phyloP scores from a whole-genome alignment of 2,329 filamentous ascomycete species.

The Paecilomyces formosus region DNA sequence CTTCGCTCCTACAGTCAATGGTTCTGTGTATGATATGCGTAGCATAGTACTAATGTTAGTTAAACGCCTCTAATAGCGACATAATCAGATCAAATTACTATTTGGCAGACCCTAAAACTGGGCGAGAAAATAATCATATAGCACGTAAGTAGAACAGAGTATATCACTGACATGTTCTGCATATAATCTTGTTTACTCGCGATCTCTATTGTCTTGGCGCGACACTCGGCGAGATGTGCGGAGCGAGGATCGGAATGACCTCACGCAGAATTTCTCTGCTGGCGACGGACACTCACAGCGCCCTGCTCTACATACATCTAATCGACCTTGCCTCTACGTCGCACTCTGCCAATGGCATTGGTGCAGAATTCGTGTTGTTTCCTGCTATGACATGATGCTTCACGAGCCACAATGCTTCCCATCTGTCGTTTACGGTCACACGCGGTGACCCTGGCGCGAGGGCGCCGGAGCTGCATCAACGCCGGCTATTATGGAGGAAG shows the following conservation, averaged over 20 bases:
- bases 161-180: no score
- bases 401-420: slow-evolving; percentile 17
- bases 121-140: no score
- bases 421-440: slow-evolving; percentile 20
- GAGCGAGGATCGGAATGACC: neutral
- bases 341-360: neutral
- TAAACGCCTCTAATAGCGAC: neutral
- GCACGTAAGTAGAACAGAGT: no score
- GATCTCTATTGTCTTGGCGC: no score
- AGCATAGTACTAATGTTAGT: neutral
- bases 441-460: slow-evolving; percentile 11
- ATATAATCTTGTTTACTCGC: no score
- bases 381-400: slow-evolving; percentile 13
- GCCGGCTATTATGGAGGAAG: slow-evolving; percentile 3
- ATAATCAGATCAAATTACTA: neutral
- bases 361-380: neutral
- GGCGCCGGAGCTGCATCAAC: slow-evolving; percentile 10
- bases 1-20: neutral
- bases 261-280: neutral
- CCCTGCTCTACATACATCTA: neutral
- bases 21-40: neutral
- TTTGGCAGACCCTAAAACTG: neutral
- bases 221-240: no score
- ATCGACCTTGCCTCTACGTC: neutral
- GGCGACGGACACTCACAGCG: neutral